Conservation (phyloP, 768 basidiomycete species). For the Amanita rimosa region DNA sequence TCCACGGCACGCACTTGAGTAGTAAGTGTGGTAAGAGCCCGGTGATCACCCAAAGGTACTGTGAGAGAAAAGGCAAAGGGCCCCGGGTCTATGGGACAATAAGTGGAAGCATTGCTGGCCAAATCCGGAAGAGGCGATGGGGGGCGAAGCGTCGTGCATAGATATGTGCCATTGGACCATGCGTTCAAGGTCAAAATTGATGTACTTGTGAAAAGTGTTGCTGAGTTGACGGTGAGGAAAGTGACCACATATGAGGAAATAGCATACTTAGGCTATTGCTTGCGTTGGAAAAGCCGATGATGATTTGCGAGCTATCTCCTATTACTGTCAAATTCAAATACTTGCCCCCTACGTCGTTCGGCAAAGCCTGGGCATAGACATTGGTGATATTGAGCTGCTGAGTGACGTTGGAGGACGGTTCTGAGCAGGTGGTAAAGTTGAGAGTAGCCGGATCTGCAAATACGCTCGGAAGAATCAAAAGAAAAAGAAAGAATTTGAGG, state of each 20-base stretch:
- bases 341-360: slow-evolving; percentile 26
- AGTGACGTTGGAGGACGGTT: slow-evolving; percentile 28
- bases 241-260: neutral
- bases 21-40: slow-evolving; percentile 72
- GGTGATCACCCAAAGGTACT: slow-evolving; percentile 51
- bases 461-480: slow-evolving; percentile 14
- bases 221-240: slow-evolving; percentile 21
- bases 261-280: slow-evolving; percentile 60
- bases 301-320: slow-evolving; percentile 46
- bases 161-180: slow-evolving; percentile 56
- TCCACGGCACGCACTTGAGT: slow-evolving; percentile 87
- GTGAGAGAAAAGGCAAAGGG: slow-evolving; percentile 73
- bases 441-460: slow-evolving; percentile 50
- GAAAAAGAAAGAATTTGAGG: slow-evolving; percentile 14
- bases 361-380: slow-evolving; percentile 63
- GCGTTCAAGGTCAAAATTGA: slow-evolving; percentile 70
- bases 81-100: slow-evolving; percentile 75
- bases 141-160: slow-evolving; percentile 75
- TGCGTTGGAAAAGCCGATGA: slow-evolving; percentile 46
- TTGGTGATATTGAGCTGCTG: slow-evolving; percentile 56
- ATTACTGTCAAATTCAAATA: slow-evolving; percentile 66
- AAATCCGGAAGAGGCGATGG: slow-evolving; percentile 55
- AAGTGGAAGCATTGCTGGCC: slow-evolving; percentile 26
- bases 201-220: slow-evolving; percentile 81
- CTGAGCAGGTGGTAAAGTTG: slow-evolving; percentile 61